phyloP scores from a whole-genome alignment of 2,329 filamentous ascomycete genomes.

The Fusarium nodosum region DNA sequence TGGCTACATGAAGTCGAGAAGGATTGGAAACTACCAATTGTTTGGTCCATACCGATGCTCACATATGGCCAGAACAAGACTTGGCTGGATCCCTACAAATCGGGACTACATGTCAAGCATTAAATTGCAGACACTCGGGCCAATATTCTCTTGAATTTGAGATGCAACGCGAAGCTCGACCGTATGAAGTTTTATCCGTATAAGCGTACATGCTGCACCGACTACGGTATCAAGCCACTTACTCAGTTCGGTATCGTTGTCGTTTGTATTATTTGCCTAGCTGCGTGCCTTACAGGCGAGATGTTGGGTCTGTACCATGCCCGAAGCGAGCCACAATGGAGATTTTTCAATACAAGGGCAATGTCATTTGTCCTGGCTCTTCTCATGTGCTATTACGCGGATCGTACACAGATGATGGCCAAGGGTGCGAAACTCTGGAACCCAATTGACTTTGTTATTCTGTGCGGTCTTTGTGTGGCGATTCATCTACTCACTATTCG shows the following conservation, averaged over 20 bases:
- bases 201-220: conserved; percentile 65
- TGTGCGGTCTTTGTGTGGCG: conserved; percentile 17
- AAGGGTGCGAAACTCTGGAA: conserved; percentile 35
- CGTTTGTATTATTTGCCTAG: conserved; percentile 25
- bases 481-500: conserved; percentile 29
- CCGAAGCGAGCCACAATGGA: not conserved
- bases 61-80: conserved; percentile 16
- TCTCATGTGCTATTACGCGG: conserved; percentile 46
- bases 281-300: conserved; percentile 22
- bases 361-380: conserved; percentile 44
- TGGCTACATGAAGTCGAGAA: not conserved
- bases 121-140: conserved; percentile 48
- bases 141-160: conserved; percentile 63
- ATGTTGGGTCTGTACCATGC: not conserved
- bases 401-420: conserved; percentile 47
- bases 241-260: conserved; percentile 40
- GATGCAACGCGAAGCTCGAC: conserved; percentile 61
- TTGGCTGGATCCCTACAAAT: conserved; percentile 15
- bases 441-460: conserved; percentile 27
- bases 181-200: conserved; percentile 56
- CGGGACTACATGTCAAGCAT: conserved; percentile 48
- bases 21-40: conserved; percentile 24
- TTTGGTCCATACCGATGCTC: conserved; percentile 31
- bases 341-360: conserved; percentile 36
- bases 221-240: conserved; percentile 53